These are phyloP conservation scores for Rosa multiflora DNA, from an alignment of 306 rosid species.

Conservation along the genomic window DNA sequence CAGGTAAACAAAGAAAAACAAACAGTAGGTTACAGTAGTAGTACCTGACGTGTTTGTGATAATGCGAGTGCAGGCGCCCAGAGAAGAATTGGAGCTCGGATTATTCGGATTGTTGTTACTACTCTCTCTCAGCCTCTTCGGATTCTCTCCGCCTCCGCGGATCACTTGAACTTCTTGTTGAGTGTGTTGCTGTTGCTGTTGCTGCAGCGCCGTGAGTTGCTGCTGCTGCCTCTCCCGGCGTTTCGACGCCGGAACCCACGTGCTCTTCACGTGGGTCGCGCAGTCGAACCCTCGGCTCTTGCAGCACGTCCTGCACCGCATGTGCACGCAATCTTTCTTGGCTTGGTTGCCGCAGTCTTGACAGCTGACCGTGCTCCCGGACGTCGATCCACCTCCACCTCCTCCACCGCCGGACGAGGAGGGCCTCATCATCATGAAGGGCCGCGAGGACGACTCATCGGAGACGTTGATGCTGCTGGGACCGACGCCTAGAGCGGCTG, in stretches of 20 bases:
- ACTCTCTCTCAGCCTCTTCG: constrained; percentile 55
- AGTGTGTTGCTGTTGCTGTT: constrained; percentile 12
- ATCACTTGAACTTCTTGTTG: constrained; percentile 19
- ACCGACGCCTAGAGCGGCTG: constrained; percentile 54
- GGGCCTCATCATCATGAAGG: constrained; percentile 46
- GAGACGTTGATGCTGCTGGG: constrained; percentile 53
- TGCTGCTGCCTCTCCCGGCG: constrained; percentile 79
- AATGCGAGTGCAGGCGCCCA: constrained; percentile 57
- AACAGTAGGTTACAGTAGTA: not conserved
- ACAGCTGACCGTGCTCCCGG: constrained; percentile 47
- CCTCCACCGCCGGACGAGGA: constrained; percentile 28
- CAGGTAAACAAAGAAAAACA: not conserved
- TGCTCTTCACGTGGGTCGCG: constrained; percentile 79
- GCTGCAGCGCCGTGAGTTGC: constrained; percentile 28
- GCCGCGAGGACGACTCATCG: constrained; percentile 65
- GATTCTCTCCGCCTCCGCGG: constrained; percentile 31
- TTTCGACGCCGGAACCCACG: constrained; percentile 89
- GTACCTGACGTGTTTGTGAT: constrained; percentile 55
- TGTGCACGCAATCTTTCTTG: constrained; percentile 81
- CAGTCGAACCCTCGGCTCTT: constrained; percentile 91
- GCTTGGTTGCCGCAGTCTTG: constrained; percentile 99
- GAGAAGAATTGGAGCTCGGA: constrained; percentile 38
- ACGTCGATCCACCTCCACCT: constrained; percentile 21
- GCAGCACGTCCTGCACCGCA: constrained; percentile 90
- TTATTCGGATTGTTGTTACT: constrained; percentile 4